Percentiles rank a stretch among this genome's conserved stretches.
These are phyloP conservation scores for Mycena indigotica DNA, from an alignment of 768 basidiomycete species.

Conservation along the genomic window DNA sequence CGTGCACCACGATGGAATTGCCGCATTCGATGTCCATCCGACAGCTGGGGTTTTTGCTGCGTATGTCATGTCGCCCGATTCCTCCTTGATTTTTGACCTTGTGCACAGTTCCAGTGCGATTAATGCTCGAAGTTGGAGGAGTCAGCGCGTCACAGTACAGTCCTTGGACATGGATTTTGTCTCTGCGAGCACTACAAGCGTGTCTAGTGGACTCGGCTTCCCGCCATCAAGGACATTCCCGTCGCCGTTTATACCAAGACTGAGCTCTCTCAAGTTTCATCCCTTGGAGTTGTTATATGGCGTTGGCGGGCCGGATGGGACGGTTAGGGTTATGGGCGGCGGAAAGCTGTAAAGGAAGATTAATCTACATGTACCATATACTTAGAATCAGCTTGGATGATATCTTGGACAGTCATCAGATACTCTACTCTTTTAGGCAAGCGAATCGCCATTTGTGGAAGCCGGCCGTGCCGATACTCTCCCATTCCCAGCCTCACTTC, in stretches of 20 bases:
- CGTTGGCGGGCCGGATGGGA: conserved; percentile 72
- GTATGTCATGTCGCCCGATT: conserved; percentile 47
- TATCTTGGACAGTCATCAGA: no score
- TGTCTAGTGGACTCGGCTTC: conserved; percentile 57
- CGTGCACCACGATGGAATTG: conserved; percentile 69
- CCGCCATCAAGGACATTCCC: conserved; percentile 58
- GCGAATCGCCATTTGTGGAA: no score
- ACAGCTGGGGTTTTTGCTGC: conserved; percentile 81
- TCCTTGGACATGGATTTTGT: conserved; percentile 48
- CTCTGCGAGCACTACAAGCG: conserved; percentile 44
- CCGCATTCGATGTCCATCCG: conserved; percentile 86
- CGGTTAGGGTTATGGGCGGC: conserved; percentile 37
- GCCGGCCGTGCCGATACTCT: no score
- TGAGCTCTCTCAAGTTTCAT: conserved; percentile 75
- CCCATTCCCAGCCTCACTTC: no score
- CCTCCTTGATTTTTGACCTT: conserved; percentile 12
- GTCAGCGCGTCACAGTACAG: conserved; percentile 64
- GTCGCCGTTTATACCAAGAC: conserved; percentile 62
- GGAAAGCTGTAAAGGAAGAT: not conserved
- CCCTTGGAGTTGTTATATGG: conserved; percentile 86
- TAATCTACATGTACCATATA: not conserved
- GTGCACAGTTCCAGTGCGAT: conserved; percentile 57
- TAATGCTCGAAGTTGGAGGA: conserved; percentile 53
- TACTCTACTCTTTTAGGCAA: no score
- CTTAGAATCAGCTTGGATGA: no score